Evolutionary conservation across 306 rosid species (phyloP).

Genomic region (Quercus robur): DNA sequence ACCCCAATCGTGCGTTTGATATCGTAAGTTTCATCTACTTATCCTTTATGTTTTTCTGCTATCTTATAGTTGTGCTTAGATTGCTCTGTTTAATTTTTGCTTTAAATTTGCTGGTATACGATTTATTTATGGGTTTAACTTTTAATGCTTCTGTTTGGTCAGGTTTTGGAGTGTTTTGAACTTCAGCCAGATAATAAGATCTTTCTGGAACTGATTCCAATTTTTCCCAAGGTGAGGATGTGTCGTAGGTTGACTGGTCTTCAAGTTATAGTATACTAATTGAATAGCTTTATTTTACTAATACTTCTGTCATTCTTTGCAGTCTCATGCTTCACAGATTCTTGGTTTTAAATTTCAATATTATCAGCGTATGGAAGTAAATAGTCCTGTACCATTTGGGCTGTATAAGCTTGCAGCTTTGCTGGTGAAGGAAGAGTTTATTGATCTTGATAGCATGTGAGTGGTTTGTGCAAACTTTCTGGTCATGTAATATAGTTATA

Average conservation of each 20-base stretch:
- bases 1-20: slow-evolving; percentile 97
- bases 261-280: background rate
- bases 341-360: slow-evolving; percentile 95
- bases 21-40: slow-evolving; percentile 58
- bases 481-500: background rate
- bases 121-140: background rate
- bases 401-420: slow-evolving; percentile 86
- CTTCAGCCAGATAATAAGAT: slow-evolving; percentile 77
- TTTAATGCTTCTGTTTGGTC: slow-evolving; percentile 12
- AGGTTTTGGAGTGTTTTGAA: slow-evolving; percentile 95
- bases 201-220: slow-evolving; percentile 88
- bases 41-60: background rate
- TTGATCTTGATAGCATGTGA: slow-evolving; percentile 94
- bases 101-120: background rate
- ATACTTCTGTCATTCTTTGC: slow-evolving; percentile 37
- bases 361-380: slow-evolving; percentile 96
- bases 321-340: slow-evolving; percentile 99
- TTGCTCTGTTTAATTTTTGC: slow-evolving; percentile 14
- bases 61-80: background rate
- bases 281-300: slow-evolving; percentile 7
- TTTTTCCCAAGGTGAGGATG: slow-evolving; percentile 80
- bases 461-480: slow-evolving; percentile 22
- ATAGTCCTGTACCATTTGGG: slow-evolving; percentile 77
- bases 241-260: slow-evolving; percentile 1
- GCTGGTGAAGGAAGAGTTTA: slow-evolving; percentile 90